Base-by-base conservation (phyloP, 306 rosid species). In the Sophora flavescens region DNA sequence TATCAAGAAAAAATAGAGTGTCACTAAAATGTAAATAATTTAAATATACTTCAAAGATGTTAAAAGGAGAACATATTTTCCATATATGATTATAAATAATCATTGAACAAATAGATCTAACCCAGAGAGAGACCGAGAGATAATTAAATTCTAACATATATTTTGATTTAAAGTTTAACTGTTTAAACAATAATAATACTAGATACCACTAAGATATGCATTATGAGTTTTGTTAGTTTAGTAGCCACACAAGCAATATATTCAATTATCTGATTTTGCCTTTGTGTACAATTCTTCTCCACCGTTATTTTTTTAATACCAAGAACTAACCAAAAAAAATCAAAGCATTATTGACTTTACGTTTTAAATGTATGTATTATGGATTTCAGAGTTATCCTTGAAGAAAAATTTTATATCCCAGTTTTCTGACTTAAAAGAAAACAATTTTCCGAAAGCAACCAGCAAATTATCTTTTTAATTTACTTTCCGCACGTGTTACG, bases 141-240 rank as follows among this genome's bases (percentile, higher is more conserved):
- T 57, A 65, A 80, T 10, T 56, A 48, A 68, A 60, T 18, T 6
- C 62, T 15, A 78, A 59, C 48, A 73, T 13, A 41, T 50, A 39
- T 14, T 17, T 30, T 26, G 50, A 48, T 10, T 60, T 8, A 54
- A 53, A n/a, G n/a, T n/a, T n/a, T n/a, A n/a, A n/a, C n/a, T n/a
- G n/a, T n/a, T n/a, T n/a, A n/a, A n/a, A n/a, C 41, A 77, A 83
- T 33, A 66, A 77, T 38, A 72, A 48, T 17, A 51, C 16, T 12
- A 16, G 26, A 30, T 16, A 11, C 39, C 30, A 48, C 7, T 52
- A 3, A 12, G 26, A 54, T 41, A 17, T 8, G 64, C 67, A 52
- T 10, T 32, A 58, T 72, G 41, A 4, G 41, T 72, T 51, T 15
- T 35, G 50, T 48, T 26, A 58, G 48, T 9, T 38, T 6, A 28